These are phyloP conservation scores for Xylariaceae sp. DNA, from an alignment of 2,329 filamentous ascomycete genomes.

Conservation along the genomic window DNA sequence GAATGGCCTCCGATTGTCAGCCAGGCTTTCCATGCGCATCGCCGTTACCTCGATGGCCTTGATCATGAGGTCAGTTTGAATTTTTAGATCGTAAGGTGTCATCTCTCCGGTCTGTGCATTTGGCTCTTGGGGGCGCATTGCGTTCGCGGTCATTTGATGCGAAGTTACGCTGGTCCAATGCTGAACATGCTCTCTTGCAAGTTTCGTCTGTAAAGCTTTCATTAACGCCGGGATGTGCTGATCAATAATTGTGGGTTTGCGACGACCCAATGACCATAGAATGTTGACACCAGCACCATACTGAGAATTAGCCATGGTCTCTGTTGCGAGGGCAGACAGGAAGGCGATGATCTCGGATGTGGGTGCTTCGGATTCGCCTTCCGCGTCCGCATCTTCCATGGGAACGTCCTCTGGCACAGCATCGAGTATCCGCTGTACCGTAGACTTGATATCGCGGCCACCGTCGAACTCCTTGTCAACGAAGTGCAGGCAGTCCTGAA, in stretches of 20 bases:
- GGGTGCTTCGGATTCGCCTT: slow-evolving; percentile 80
- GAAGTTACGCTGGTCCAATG: slow-evolving; percentile 68
- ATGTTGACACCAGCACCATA: slow-evolving; percentile 91
- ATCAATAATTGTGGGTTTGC: slow-evolving; percentile 87
- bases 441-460: slow-evolving; percentile 73
- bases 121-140: slow-evolving; percentile 59
- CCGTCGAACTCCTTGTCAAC: slow-evolving; percentile 74
- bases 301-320: slow-evolving; percentile 80
- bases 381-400: slow-evolving; percentile 80
- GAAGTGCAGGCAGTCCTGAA: slow-evolving; percentile 90
- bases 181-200: slow-evolving; percentile 91
- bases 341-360: slow-evolving; percentile 88
- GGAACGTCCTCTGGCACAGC: slow-evolving; percentile 81
- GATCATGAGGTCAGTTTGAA: slow-evolving; percentile 90
- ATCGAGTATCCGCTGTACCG: slow-evolving; percentile 82
- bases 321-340: slow-evolving; percentile 84
- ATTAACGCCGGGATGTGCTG: slow-evolving; percentile 86
- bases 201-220: slow-evolving; percentile 90
- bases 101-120: slow-evolving; percentile 63
- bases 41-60: slow-evolving; percentile 95
- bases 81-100: slow-evolving; percentile 79
- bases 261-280: slow-evolving; percentile 87
- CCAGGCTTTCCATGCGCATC: slow-evolving; percentile 88
- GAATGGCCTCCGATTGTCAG: slow-evolving; percentile 90
- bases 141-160: slow-evolving; percentile 51